Evolutionary conservation across 495 filamentous ascomycete genomes (phyloP).

Genomic region (Penicillium chermesinum): DNA sequence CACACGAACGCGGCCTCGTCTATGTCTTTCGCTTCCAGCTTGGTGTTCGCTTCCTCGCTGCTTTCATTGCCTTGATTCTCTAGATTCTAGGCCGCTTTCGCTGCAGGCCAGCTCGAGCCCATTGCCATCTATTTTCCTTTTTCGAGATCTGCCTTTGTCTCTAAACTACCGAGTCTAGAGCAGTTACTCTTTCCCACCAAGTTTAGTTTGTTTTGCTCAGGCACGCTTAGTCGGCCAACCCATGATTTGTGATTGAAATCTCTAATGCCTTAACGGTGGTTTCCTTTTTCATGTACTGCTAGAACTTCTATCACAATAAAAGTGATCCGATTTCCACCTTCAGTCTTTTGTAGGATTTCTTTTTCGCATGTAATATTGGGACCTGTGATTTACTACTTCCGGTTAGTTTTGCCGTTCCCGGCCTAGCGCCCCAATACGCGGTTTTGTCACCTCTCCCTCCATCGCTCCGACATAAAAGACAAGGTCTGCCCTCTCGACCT

Average conservation of each 20-base stretch:
- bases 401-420: slow-evolving; percentile 16
- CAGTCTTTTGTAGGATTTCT: too few relatives aligned
- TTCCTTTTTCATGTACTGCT: too few relatives aligned
- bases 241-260: too few relatives aligned
- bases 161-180: too few relatives aligned
- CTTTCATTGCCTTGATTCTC: not conserved
- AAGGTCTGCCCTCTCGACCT: not conserved
- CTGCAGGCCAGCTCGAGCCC: not conserved
- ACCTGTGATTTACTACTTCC: slow-evolving; percentile 14
- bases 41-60: not conserved
- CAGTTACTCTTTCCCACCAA: too few relatives aligned
- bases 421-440: slow-evolving; percentile 14
- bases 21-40: not conserved
- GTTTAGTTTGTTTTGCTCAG: too few relatives aligned
- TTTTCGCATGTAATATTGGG: too few relatives aligned
- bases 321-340: too few relatives aligned
- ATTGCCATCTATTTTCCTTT: slow-evolving; percentile 5
- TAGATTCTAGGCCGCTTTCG: not conserved
- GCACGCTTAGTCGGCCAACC: too few relatives aligned
- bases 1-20: not conserved
- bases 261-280: too few relatives aligned
- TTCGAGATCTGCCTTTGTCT: slow-evolving; percentile 9
- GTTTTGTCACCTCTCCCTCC: slow-evolving; percentile 7
- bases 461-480: slow-evolving; percentile 10
- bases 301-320: too few relatives aligned